Conservation (phyloP, 768 basidiomycete genomes). For the Thelephora ganbajun region DNA sequence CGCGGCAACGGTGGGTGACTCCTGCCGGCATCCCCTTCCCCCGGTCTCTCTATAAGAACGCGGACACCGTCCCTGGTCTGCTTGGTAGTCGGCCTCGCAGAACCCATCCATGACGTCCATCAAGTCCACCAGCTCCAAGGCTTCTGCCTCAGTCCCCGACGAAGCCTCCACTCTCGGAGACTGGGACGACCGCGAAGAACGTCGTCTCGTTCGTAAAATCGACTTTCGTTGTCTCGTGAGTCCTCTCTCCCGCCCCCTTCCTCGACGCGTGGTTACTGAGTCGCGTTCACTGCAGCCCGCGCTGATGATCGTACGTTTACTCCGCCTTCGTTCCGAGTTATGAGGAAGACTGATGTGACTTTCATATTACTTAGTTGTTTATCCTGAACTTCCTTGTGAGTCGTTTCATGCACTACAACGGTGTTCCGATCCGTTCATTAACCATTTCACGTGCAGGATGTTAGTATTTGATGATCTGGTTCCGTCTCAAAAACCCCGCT, state of each 20-base stretch:
- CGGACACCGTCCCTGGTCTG: too few species aligned
- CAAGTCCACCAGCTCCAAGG: too few species aligned
- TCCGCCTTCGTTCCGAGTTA: not conserved
- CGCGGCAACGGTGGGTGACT: too few species aligned
- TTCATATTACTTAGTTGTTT: not conserved
- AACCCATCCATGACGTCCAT: too few species aligned
- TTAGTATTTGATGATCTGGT: not conserved
- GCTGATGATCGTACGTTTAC: not conserved
- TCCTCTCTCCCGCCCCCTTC: slow-evolving; percentile 2
- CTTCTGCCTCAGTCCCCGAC: not conserved
- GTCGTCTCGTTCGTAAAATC: slow-evolving; percentile 6
- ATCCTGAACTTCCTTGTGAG: not conserved
- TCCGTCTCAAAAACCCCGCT: not conserved
- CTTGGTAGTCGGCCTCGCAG: too few species aligned
- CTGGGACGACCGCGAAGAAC: slow-evolving; percentile 7
- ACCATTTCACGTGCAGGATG: not conserved
- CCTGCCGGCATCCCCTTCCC: too few species aligned
- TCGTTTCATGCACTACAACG: not conserved
- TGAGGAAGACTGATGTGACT: not conserved
- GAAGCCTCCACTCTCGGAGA: not conserved
- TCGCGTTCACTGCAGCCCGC: not conserved
- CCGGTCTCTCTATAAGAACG: too few species aligned
- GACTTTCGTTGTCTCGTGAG: slow-evolving; percentile 8
- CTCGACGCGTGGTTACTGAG: not conserved
- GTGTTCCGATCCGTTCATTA: not conserved